phyloP scores from a whole-genome alignment of 2,329 filamentous ascomycete genomes.

The Anisogramma anomala region DNA sequence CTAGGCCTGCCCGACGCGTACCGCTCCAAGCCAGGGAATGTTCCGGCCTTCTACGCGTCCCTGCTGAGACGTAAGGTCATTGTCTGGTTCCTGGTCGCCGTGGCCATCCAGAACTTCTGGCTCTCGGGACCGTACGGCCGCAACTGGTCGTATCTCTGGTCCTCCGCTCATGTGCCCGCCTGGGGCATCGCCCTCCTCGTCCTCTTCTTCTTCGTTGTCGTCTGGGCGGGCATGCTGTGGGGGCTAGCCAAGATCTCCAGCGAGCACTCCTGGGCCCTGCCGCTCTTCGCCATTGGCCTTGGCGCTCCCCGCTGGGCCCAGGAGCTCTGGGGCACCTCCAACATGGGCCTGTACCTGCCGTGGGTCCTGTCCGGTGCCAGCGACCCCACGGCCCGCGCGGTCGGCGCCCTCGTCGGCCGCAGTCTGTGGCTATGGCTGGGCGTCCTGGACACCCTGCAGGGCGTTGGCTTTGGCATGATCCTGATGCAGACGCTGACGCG shows the following conservation, averaged over 20 bases:
- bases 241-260: slow-evolving; percentile 41
- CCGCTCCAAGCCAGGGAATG: slow-evolving; percentile 45
- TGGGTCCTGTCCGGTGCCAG: slow-evolving; percentile 39
- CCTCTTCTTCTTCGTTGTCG: slow-evolving; percentile 37
- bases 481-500: slow-evolving; percentile 50
- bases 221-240: slow-evolving; percentile 42
- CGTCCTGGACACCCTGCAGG: slow-evolving; percentile 49
- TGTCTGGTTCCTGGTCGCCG: slow-evolving; percentile 50
- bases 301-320: slow-evolving; percentile 54
- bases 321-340: slow-evolving; percentile 51
- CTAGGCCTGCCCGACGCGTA: slow-evolving; percentile 53
- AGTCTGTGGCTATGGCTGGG: slow-evolving; percentile 54
- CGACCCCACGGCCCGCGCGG: slow-evolving; percentile 26
- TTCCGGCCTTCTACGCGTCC: slow-evolving; percentile 50
- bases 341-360: slow-evolving; percentile 47
- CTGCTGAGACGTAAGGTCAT: slow-evolving; percentile 50
- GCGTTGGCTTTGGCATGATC: slow-evolving; percentile 54
- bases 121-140: slow-evolving; percentile 51
- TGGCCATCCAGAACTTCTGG: slow-evolving; percentile 53
- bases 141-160: slow-evolving; percentile 47
- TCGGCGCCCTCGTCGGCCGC: slow-evolving; percentile 42
- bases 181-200: slow-evolving; percentile 46
- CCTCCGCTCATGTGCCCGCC: slow-evolving; percentile 36
- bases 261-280: slow-evolving; percentile 52
- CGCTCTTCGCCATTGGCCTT: slow-evolving; percentile 53